Evolutionary conservation across 805 yeast species (phyloP).

Genomic region (Groenewaldozyma salmanticensis): DNA sequence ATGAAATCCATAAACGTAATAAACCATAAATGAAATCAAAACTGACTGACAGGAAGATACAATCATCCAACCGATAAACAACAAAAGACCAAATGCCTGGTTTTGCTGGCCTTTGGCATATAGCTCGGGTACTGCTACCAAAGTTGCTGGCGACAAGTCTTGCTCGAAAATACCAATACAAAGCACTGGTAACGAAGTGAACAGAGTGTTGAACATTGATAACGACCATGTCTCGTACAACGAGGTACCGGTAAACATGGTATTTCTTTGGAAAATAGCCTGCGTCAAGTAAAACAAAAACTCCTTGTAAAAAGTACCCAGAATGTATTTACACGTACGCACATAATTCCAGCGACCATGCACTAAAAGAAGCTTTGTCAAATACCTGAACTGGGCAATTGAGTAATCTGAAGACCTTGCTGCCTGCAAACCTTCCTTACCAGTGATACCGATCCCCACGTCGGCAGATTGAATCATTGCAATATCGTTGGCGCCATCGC

Average conservation of each 20-base stretch:
- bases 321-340: slow-evolving; percentile 81
- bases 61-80: slow-evolving; percentile 71
- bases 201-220: slow-evolving; percentile 93
- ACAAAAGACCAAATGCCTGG: slow-evolving; percentile 58
- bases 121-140: slow-evolving; percentile 85
- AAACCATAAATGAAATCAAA: slow-evolving; percentile 55
- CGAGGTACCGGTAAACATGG: slow-evolving; percentile 87
- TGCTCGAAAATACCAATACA: slow-evolving; percentile 94
- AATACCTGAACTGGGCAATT: slow-evolving; percentile 84
- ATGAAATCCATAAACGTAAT: slow-evolving; percentile 57
- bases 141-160: slow-evolving; percentile 79
- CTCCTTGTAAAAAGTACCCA: slow-evolving; percentile 93
- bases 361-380: slow-evolving; percentile 74
- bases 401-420: slow-evolving; percentile 92
- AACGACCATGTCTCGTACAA: slow-evolving; percentile 93
- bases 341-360: slow-evolving; percentile 95
- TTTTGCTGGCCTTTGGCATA: slow-evolving; percentile 68
- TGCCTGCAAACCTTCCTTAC: slow-evolving; percentile 94
- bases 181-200: slow-evolving; percentile 85
- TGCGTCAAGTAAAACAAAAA: slow-evolving; percentile 83
- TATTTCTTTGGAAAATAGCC: slow-evolving; percentile 72
- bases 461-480: slow-evolving; percentile 99
- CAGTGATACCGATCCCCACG: slow-evolving; percentile 95
- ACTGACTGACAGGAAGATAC: slow-evolving; percentile 67
- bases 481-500: slow-evolving; percentile 98